Conservation (phyloP, 495 filamentous ascomycete genomes). For the Aspergillus panamensis region DNA sequence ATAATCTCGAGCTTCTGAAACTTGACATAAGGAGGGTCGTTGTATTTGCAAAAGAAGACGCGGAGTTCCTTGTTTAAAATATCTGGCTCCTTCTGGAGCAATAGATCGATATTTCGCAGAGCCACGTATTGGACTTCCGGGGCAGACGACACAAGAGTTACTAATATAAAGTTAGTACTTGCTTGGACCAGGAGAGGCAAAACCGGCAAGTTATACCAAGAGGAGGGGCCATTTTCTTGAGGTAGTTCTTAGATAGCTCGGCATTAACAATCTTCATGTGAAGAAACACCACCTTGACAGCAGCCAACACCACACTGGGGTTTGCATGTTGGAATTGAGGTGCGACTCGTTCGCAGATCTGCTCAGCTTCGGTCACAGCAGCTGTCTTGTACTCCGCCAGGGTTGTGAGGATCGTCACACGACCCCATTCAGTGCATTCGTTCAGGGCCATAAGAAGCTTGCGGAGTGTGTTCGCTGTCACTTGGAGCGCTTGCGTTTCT, state of each 20-base stretch:
- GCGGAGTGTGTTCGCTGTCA: conserved; percentile 78
- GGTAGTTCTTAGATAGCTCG: conserved; percentile 74
- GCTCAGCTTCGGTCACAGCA: conserved; percentile 94
- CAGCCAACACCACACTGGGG: conserved; percentile 90
- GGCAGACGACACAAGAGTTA: conserved; percentile 91
- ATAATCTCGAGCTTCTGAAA: conserved; percentile 98
- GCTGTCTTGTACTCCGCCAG: conserved; percentile 81
- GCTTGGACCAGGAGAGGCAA: background rate
- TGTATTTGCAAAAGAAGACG: conserved; percentile 99
- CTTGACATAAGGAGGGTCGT: conserved; percentile 97
- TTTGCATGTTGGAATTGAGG: conserved; percentile 99
- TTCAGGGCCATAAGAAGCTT: conserved; percentile 96
- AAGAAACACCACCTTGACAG: conserved; percentile 95
- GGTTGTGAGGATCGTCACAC: conserved; percentile 88
- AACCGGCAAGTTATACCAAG: conserved; percentile 55
- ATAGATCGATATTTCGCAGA: conserved; percentile 88
- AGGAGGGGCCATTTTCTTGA: conserved; percentile 98
- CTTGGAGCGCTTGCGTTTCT: conserved; percentile 79
- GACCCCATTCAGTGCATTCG: conserved; percentile 99
- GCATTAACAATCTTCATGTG: conserved; percentile 84
- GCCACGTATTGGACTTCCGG: conserved; percentile 98
- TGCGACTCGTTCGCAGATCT: conserved; percentile 93
- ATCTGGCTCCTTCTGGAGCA: conserved; percentile 92
- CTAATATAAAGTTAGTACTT: conserved; percentile 40
- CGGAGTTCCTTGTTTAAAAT: conserved; percentile 95